Conservation (phyloP, 2,329 filamentous ascomycete genomes). For the Ascochyta rabiei region DNA sequence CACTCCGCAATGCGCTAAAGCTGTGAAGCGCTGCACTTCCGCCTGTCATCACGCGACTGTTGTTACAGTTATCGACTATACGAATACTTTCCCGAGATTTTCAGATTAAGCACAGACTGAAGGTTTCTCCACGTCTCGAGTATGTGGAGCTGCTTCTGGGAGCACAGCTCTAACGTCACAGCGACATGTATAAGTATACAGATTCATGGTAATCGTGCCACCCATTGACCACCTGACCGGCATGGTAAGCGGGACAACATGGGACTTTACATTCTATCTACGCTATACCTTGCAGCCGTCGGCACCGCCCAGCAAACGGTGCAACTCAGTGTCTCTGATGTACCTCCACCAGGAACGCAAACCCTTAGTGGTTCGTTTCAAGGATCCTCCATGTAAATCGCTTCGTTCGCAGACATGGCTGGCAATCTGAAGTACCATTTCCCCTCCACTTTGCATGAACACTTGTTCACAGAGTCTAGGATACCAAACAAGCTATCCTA, state of each 20-base stretch:
- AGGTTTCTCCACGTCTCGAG: conserved; percentile 7
- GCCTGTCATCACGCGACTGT: not conserved
- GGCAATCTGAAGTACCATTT: conserved; percentile 18
- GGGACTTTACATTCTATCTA: not conserved
- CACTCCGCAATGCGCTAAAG: conserved; percentile 9
- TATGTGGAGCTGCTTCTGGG: conserved; percentile 2
- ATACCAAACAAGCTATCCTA: conserved; percentile 24
- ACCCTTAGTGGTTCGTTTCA: conserved; percentile 19
- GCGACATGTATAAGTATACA: not conserved
- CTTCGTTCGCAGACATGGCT: conserved; percentile 22
- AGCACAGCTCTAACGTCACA: not conserved
- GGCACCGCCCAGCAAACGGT: not conserved
- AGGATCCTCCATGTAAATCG: conserved; percentile 24
- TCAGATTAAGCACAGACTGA: not conserved
- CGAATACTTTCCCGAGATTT: not conserved
- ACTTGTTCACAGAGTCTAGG: conserved; percentile 1
- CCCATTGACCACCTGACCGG: not conserved
- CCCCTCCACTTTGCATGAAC: not conserved
- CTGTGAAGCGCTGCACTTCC: not conserved
- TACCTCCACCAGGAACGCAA: conserved; percentile 17
- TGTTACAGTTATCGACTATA: not conserved
- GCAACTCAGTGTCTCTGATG: conserved; percentile 8
- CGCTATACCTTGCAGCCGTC: not conserved
- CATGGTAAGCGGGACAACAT: not conserved
- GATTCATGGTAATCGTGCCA: not conserved